Conservation (phyloP, 768 basidiomycete species). For the Tubosaeta sp. region DNA sequence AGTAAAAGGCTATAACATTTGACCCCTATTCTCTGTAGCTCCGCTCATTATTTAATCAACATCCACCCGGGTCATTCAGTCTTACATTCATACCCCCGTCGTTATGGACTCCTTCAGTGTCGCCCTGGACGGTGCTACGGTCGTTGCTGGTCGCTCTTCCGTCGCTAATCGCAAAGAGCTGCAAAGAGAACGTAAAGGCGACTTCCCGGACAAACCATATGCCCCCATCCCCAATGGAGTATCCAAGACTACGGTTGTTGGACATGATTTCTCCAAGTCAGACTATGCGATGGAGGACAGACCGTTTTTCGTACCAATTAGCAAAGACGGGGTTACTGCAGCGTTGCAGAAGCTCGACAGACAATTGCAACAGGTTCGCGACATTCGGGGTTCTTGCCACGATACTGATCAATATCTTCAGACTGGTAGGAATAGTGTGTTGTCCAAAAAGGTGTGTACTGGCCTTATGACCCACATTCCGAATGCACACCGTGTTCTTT, state of each 20-base stretch:
- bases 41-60: no score
- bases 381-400: not conserved
- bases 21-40: not conserved
- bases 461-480: not conserved
- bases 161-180: conserved; percentile 23
- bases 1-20: not conserved
- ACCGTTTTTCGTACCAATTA: conserved; percentile 70
- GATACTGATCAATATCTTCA: conserved; percentile 25
- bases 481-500: not conserved
- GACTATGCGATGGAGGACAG: conserved; percentile 54
- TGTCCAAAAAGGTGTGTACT: conserved; percentile 56
- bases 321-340: conserved; percentile 58
- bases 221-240: conserved; percentile 4
- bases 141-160: conserved; percentile 38
- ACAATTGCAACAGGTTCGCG: conserved; percentile 45
- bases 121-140: conserved; percentile 39
- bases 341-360: conserved; percentile 68
- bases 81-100: not conserved
- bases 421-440: conserved; percentile 52
- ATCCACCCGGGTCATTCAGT: not conserved
- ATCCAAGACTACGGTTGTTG: conserved; percentile 13
- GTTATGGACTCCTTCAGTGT: conserved; percentile 33
- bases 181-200: conserved; percentile 12
- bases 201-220: conserved; percentile 22
- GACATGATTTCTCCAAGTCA: conserved; percentile 40